Conservation (phyloP, 805 yeast species). For the Wickerhamomyces tratensis region DNA sequence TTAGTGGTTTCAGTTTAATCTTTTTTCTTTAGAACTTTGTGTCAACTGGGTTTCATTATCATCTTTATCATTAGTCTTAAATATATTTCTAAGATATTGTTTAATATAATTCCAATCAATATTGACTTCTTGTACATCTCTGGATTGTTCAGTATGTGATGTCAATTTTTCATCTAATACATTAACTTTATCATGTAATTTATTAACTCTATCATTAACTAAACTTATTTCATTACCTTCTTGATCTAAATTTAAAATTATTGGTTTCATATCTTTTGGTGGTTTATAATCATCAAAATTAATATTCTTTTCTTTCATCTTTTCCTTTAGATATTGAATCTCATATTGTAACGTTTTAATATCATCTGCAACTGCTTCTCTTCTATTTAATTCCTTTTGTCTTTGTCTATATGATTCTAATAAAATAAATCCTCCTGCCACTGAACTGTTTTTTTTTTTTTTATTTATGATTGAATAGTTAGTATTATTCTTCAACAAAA, state of each 20-base stretch:
- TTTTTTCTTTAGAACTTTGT: too few species aligned
- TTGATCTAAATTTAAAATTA: slow-evolving; percentile 27
- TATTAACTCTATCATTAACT: background rate
- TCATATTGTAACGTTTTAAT: slow-evolving; percentile 62
- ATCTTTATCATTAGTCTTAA: too few species aligned
- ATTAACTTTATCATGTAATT: background rate
- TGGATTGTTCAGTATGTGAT: too few species aligned
- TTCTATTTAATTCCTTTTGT: slow-evolving; percentile 48
- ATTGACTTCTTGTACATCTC: too few species aligned
- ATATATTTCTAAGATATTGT: too few species aligned
- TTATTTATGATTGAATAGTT: too few species aligned
- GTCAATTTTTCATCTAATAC: background rate
- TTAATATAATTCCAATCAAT: too few species aligned
- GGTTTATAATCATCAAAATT: slow-evolving; percentile 40
- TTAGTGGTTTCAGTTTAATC: too few species aligned
- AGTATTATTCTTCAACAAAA: too few species aligned
- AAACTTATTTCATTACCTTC: slow-evolving; percentile 10
- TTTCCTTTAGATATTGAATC: slow-evolving; percentile 44
- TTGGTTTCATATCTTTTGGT: slow-evolving; percentile 36
- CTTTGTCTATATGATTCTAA: slow-evolving; percentile 65
- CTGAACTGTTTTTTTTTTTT: slow-evolving; percentile 25
- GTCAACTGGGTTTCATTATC: too few species aligned
- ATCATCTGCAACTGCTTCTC: slow-evolving; percentile 65
- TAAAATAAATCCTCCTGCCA: slow-evolving; percentile 68
- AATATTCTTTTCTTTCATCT: slow-evolving; percentile 32